Evolutionary conservation across 768 basidiomycete genomes (phyloP).

Genomic region (Mrakia blollopis): DNA sequence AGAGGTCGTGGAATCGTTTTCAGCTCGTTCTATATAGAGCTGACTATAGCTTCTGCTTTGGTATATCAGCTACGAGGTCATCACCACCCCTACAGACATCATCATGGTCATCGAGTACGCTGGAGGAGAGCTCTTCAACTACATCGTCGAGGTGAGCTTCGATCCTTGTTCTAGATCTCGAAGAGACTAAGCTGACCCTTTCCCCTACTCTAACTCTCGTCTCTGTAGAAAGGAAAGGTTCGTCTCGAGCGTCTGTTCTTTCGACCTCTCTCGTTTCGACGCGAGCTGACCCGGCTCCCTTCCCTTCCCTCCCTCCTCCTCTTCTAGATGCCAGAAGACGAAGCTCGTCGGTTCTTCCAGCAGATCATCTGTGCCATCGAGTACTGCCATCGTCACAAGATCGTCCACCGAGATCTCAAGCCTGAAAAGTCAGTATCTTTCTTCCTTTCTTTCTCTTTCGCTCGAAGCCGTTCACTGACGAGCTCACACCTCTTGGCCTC

Average conservation of each 20-base stretch:
- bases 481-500: conserved; percentile 44
- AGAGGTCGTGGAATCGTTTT: too few species aligned
- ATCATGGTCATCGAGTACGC: conserved; percentile 98
- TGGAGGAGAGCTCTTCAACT: conserved; percentile 94
- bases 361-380: conserved; percentile 97
- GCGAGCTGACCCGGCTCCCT: background rate
- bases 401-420: conserved; percentile 96
- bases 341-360: conserved; percentile 92
- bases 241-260: background rate
- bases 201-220: background rate
- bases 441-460: background rate
- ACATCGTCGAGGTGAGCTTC: conserved; percentile 62
- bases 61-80: conserved; percentile 58
- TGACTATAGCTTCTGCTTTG: background rate
- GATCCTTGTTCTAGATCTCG: background rate
- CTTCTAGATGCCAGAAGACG: conserved; percentile 68
- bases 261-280: background rate
- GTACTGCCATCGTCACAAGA: conserved; percentile 71
- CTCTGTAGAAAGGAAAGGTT: conserved; percentile 54
- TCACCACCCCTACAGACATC: conserved; percentile 90
- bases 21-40: background rate
- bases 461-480: conserved; percentile 59
- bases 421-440: conserved; percentile 69
- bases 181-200: background rate
- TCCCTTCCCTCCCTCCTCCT: background rate